Conservation (phyloP, 306 rosid genomes). For the Quercus engelmannii region DNA sequence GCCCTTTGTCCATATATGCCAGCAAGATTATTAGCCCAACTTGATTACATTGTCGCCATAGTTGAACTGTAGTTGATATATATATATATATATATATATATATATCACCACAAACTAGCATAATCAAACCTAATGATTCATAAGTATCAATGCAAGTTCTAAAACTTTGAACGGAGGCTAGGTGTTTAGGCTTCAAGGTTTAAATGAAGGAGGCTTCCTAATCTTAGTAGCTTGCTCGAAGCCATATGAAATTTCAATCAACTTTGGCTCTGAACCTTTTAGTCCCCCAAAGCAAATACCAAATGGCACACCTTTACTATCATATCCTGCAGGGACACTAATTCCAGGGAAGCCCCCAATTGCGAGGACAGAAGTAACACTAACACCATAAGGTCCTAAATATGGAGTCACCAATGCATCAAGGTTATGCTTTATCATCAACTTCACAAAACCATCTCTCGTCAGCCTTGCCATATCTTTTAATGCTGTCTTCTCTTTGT, state of each 20-base stretch:
- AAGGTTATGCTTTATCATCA: slow-evolving; percentile 26
- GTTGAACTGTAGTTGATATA: too few relatives aligned
- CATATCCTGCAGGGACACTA: slow-evolving; percentile 21
- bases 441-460: slow-evolving; percentile 13
- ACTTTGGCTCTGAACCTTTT: slow-evolving; percentile 17
- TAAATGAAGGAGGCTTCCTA: slow-evolving; percentile 55
- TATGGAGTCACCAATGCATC: slow-evolving; percentile 49
- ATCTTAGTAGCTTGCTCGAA: slow-evolving; percentile 70
- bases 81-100: too few relatives aligned
- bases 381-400: not conserved
- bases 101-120: too few relatives aligned
- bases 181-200: not conserved
- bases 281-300: too few relatives aligned
- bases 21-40: too few relatives aligned
- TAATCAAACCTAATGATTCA: too few relatives aligned
- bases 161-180: too few relatives aligned
- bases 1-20: too few relatives aligned
- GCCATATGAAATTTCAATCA: slow-evolving; percentile 58
- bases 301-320: too few relatives aligned
- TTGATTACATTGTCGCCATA: too few relatives aligned
- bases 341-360: slow-evolving; percentile 69
- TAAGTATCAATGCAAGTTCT: too few relatives aligned
- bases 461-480: slow-evolving; percentile 16
- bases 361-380: slow-evolving; percentile 36
- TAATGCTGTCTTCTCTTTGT: slow-evolving; percentile 13